Percentiles rank a stretch among this genome's conserved stretches.
These are phyloP conservation scores for Fusarium cyanostomum DNA, from an alignment of 2,329 filamentous ascomycete genomes.

Conservation along the genomic window DNA sequence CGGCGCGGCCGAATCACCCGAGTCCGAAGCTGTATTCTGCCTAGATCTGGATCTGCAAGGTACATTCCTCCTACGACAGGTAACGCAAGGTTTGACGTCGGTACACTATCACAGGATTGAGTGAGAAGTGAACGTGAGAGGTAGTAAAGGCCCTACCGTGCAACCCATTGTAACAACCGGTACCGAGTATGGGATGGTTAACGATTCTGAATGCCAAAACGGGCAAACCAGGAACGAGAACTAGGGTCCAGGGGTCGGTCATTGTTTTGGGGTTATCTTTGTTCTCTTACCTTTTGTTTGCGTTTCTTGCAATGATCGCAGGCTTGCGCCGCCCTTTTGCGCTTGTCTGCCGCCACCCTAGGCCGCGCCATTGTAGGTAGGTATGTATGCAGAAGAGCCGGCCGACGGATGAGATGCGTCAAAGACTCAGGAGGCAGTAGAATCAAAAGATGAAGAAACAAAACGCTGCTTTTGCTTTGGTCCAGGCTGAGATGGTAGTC, in stretches of 20 bases:
- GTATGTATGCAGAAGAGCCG: not conserved
- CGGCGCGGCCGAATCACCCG: not conserved
- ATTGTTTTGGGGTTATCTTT: not conserved
- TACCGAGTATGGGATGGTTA: not conserved
- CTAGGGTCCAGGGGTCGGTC: not conserved
- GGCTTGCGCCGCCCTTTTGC: constrained; percentile 70
- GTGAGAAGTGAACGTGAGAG: constrained; percentile 3
- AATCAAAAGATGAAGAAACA: not conserved
- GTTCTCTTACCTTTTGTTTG: constrained; percentile 70
- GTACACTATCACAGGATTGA: constrained; percentile 59
- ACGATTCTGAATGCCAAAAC: not conserved
- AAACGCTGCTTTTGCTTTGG: not conserved
- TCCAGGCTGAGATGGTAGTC: not conserved
- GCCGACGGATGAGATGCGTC: not conserved
- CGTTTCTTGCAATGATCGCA: constrained; percentile 72
- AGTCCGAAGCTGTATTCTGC: not conserved
- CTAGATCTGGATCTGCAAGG: constrained; percentile 22
- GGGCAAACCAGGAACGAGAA: not conserved
- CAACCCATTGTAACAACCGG: not conserved
- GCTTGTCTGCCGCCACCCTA: constrained; percentile 66
- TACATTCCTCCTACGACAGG: constrained; percentile 59
- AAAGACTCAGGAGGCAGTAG: not conserved
- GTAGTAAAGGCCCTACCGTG: not conserved
- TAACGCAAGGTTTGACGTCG: constrained; percentile 65
- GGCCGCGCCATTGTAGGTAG: constrained; percentile 58